Percentiles rank a stretch among this genome's conserved stretches.
phyloP scores from a whole-genome alignment of 805 yeast genomes.

The Sporopachydermia lactativora region DNA sequence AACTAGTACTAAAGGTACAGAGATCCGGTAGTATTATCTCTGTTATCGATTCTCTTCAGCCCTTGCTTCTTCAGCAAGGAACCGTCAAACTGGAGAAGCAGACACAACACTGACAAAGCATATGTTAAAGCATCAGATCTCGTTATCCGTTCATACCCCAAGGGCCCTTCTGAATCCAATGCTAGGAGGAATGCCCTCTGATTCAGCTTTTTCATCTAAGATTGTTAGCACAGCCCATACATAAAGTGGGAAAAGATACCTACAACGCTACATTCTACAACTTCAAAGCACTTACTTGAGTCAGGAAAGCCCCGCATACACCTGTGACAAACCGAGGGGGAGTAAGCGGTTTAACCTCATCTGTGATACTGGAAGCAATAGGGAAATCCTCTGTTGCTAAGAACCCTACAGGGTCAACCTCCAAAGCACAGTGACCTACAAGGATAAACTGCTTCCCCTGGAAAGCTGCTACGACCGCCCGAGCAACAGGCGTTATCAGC shows the following conservation, averaged over 20 bases:
- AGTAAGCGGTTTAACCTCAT: slow-evolving; percentile 17
- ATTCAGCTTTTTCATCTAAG: too few species aligned
- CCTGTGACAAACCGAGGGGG: slow-evolving; percentile 58
- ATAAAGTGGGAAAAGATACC: too few species aligned
- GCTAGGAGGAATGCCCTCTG: background rate
- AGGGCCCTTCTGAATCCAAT: background rate
- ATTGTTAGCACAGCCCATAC: too few species aligned
- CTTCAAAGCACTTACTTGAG: slow-evolving; percentile 14
- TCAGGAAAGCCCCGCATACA: slow-evolving; percentile 31
- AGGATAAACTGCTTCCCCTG: background rate
- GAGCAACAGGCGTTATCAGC: slow-evolving; percentile 7
- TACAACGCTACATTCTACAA: too few species aligned
- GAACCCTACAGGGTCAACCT: background rate
- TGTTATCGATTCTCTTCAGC: too few species aligned
- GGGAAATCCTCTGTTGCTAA: slow-evolving; percentile 4
- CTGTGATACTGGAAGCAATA: slow-evolving; percentile 11
- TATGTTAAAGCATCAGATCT: background rate
- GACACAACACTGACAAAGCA: too few species aligned
- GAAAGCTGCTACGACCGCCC: slow-evolving; percentile 5
- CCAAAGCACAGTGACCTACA: background rate
- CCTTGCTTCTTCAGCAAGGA: too few species aligned
- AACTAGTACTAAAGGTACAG: background rate
- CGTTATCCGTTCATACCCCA: background rate
- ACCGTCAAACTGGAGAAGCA: too few species aligned
- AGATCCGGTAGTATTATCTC: background rate